These are phyloP conservation scores for Glonium stellatum DNA, from an alignment of 495 filamentous ascomycete species.

Conservation along the genomic window DNA sequence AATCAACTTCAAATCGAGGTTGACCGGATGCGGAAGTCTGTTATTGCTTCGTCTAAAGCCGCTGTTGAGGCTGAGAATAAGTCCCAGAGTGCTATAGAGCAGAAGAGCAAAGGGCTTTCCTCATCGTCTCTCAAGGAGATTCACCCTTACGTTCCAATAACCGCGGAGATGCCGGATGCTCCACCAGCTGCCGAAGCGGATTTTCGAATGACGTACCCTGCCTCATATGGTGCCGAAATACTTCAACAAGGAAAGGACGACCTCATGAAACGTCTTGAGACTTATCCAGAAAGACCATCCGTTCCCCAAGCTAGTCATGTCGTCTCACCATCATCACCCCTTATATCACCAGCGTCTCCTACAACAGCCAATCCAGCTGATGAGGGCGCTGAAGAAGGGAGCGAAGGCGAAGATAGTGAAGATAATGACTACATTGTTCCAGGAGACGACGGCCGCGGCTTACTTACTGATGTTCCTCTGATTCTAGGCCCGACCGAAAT, in stretches of 20 bases:
- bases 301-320: conserved; percentile 20
- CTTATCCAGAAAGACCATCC: conserved; percentile 22
- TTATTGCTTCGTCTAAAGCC: conserved; percentile 13
- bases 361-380: conserved; percentile 20
- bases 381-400: conserved; percentile 39
- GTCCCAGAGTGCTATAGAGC: background rate
- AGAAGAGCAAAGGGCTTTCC: background rate
- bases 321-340: conserved; percentile 1
- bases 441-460: conserved; percentile 64
- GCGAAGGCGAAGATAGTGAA: conserved; percentile 50
- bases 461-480: conserved; percentile 88
- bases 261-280: conserved; percentile 36
- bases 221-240: conserved; percentile 32
- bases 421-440: conserved; percentile 75
- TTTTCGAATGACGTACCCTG: conserved; percentile 34
- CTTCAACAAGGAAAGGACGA: conserved; percentile 36
- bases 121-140: conserved; percentile 1
- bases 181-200: conserved; percentile 30
- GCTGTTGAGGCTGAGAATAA: conserved; percentile 1
- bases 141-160: conserved; percentile 3
- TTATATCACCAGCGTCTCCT: conserved; percentile 9
- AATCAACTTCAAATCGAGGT: conserved; percentile 28
- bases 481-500: conserved; percentile 90
- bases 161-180: conserved; percentile 2
- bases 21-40: conserved; percentile 21